These are phyloP conservation scores for Herpetomonas tarakana DNA, from an alignment of 208 protist genomes.

Conservation along the genomic window DNA sequence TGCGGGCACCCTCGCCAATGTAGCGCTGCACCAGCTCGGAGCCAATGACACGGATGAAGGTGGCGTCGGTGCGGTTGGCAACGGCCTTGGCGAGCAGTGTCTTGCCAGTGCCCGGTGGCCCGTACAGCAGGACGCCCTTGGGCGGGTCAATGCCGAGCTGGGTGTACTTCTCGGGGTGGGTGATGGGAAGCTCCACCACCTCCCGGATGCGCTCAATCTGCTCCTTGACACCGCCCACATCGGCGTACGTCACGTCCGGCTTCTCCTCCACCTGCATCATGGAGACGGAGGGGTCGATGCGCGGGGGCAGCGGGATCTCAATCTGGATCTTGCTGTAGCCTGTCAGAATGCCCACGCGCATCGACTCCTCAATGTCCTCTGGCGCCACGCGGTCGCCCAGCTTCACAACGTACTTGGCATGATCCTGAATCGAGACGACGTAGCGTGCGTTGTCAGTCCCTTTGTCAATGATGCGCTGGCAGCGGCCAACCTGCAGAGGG, in stretches of 20 bases:
- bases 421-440: slow-evolving; percentile 97
- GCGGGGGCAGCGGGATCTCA: slow-evolving; percentile 99
- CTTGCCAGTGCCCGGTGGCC: slow-evolving; percentile 99
- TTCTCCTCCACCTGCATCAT: slow-evolving; percentile 99
- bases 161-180: slow-evolving; percentile 99
- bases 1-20: slow-evolving; percentile 99
- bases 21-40: slow-evolving; percentile 99
- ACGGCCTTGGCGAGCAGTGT: slow-evolving; percentile 99
- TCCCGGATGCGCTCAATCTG: slow-evolving; percentile 99
- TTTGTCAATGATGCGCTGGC: slow-evolving; percentile 98
- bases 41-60: slow-evolving; percentile 99
- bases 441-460: slow-evolving; percentile 94
- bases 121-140: slow-evolving; percentile 99
- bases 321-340: slow-evolving; percentile 99
- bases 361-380: slow-evolving; percentile 99
- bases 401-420: slow-evolving; percentile 99
- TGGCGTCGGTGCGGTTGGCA: slow-evolving; percentile 99
- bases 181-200: slow-evolving; percentile 99
- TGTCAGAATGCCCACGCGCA: slow-evolving; percentile 98
- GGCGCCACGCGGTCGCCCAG: slow-evolving; percentile 98
- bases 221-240: slow-evolving; percentile 99
- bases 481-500: slow-evolving; percentile 98
- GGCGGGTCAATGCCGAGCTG: slow-evolving; percentile 99
- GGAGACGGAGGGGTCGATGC: slow-evolving; percentile 99
- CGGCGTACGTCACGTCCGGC: slow-evolving; percentile 99